Evolutionary conservation across 441 rosid genomes (phyloP), one percentile per base, ranked within the genome.

Genomic region (Viola pubescens): DNA sequence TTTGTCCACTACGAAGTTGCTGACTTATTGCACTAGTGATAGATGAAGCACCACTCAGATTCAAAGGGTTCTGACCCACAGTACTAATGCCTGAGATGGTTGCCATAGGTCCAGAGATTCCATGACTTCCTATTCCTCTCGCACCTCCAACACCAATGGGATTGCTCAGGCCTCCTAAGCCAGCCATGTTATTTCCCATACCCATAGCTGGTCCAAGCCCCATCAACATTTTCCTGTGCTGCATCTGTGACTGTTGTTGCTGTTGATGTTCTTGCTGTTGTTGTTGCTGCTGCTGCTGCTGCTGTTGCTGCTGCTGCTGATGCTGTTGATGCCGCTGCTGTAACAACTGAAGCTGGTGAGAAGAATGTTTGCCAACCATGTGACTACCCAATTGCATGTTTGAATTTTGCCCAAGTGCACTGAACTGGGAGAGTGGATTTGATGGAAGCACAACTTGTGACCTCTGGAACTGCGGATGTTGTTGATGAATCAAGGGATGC

Each of bases 301-400:
- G 90, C 39, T 48, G 70, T 3, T 56, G 70, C 37, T 51, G 71
- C 2, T 58, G 71, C 4, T 54, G 75, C 2, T 63, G 80, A 6
- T 65, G 78, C 10, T 65, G 81, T 9, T 78, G 87, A 57, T 76
- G 89, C 64, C 63, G 94, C 59, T 77, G 90, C 51, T 83, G 96
- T 7, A 88, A 63, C 75, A 80, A 61, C 81, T 87, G 97, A 76
- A 85, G 79, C 71, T 81, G 99, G 62, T 75, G 82, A 63, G 84
- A 10, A 9, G 91, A 63, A 59, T 80, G 59, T 70, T 84, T 91
- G 73, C 81, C 84, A 60, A 77, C 80, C 91, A 87, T 77, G 75
- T 82, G 98, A 72, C 73, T 83, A 48, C 90, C 89, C 65, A 84
- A 66, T 62, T 79, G 97, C 84, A 89, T 73, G 67, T 73, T 84